phyloP scores from a whole-genome alignment of 331 rosid genomes.

The Stylosanthes scabra region DNA sequence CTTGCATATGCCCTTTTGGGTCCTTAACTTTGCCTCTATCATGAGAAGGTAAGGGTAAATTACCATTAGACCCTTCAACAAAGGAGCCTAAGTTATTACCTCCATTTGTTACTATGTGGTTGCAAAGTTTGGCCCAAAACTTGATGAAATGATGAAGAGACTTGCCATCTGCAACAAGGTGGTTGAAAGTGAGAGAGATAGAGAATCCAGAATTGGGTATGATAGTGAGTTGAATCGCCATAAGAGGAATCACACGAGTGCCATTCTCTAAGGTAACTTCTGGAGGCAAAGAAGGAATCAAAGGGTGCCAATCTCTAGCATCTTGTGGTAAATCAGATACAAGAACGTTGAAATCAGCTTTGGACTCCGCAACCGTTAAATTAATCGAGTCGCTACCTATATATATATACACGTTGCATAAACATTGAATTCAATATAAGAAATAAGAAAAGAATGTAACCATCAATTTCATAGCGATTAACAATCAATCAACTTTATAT shows the following conservation, averaged over 20 bases:
- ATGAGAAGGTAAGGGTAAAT: conserved; percentile 35
- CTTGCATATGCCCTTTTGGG: conserved; percentile 42
- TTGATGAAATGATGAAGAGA: conserved; percentile 56
- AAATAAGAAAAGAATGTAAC: too few species aligned
- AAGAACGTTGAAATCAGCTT: conserved; percentile 10
- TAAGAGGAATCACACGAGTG: conserved; percentile 44
- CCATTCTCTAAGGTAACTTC: conserved; percentile 1
- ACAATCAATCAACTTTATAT: too few species aligned
- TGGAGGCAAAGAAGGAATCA: conserved; percentile 44
- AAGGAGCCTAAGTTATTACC: not conserved
- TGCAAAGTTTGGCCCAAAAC: conserved; percentile 55
- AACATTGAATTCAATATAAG: too few species aligned
- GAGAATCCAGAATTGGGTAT: conserved; percentile 55
- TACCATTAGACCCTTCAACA: not conserved
- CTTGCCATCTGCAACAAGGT: conserved; percentile 52
- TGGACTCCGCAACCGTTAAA: conserved; percentile 30
- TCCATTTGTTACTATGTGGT: not conserved
- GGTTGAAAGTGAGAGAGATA: conserved; percentile 43
- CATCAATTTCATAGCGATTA: too few species aligned
- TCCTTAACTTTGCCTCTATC: conserved; percentile 49
- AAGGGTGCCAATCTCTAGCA: conserved; percentile 43
- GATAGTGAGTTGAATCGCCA: conserved; percentile 59
- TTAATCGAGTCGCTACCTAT: conserved; percentile 21
- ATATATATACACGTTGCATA: too few species aligned
- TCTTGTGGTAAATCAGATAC: conserved; percentile 16